A percentile compares a stretch with the other conserved stretches of the same genome.
Evolutionary conservation across 1,284 basidiomycete species (phyloP).

Genomic region (Ustilago tritici): DNA sequence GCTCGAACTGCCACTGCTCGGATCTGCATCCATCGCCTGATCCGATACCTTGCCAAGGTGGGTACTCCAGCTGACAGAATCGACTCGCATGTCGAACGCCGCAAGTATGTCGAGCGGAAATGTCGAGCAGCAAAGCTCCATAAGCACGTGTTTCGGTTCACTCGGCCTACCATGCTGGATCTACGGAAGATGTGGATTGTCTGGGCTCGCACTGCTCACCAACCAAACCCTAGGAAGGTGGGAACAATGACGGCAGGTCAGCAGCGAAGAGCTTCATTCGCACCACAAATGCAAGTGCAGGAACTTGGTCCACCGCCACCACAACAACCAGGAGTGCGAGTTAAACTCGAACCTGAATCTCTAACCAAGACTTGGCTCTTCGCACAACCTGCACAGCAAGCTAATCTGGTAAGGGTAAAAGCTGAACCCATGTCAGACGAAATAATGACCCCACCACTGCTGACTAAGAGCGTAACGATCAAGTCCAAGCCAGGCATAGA

Average conservation of each 20-base stretch:
- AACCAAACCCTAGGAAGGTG: background rate
- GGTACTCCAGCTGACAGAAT: background rate
- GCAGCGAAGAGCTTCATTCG: conserved; percentile 13
- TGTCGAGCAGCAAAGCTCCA: conserved; percentile 18
- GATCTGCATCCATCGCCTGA: conserved; percentile 14
- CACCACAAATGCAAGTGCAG: background rate
- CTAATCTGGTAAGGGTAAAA: background rate
- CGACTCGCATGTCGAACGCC: background rate
- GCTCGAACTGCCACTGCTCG: conserved; percentile 10
- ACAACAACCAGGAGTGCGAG: background rate
- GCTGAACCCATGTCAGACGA: background rate
- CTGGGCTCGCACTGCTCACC: conserved; percentile 28
- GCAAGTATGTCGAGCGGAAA: conserved; percentile 13
- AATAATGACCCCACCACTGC: background rate
- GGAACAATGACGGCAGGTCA: background rate
- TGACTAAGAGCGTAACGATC: background rate
- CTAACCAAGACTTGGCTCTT: background rate
- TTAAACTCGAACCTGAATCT: background rate
- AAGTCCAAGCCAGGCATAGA: background rate
- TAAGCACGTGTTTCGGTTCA: conserved; percentile 11
- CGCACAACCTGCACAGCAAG: background rate
- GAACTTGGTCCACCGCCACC: background rate
- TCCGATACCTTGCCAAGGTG: conserved; percentile 19
- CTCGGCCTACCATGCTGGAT: conserved; percentile 19
- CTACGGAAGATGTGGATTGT: conserved; percentile 25